Percentiles rank a stretch among this genome's conserved stretches.
Conservation (phyloP, 2,329 filamentous ascomycete genomes). For the Fusarium sp. region DNA sequence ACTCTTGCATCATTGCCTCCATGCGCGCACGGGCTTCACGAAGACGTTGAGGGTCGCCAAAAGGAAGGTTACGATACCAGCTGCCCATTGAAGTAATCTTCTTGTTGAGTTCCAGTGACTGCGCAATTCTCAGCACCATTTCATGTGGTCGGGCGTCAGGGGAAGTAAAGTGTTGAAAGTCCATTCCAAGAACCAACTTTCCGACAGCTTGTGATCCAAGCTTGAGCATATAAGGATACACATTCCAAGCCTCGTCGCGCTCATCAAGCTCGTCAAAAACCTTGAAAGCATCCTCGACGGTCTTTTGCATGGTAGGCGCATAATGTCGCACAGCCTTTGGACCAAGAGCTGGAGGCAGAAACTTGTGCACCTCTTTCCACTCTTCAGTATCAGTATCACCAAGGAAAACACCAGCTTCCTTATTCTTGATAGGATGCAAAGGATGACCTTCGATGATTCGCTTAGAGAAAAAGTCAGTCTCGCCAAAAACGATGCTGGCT, state of each 20-base stretch:
- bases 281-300: constrained; percentile 65
- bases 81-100: constrained; percentile 67
- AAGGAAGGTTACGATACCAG: constrained; percentile 72
- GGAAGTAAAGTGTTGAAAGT: constrained; percentile 62
- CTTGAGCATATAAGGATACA: constrained; percentile 67
- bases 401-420: constrained; percentile 61
- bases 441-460: constrained; percentile 66
- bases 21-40: constrained; percentile 54
- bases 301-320: constrained; percentile 70
- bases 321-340: constrained; percentile 75
- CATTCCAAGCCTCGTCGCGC: constrained; percentile 63
- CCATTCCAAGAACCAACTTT: constrained; percentile 62
- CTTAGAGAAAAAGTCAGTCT: constrained; percentile 69
- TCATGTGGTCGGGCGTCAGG: constrained; percentile 65
- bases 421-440: constrained; percentile 60
- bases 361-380: constrained; percentile 71
- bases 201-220: constrained; percentile 63
- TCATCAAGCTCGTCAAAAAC: constrained; percentile 68
- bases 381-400: constrained; percentile 67
- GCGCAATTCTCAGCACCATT: constrained; percentile 66
- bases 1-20: constrained; percentile 56
- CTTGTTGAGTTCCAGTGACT: constrained; percentile 70
- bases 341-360: constrained; percentile 70
- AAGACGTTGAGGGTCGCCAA: constrained; percentile 68
- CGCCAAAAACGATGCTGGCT: constrained; percentile 62